Evolutionary conservation across 2,329 filamentous ascomycete genomes (phyloP).

Genomic region (Thermoascus crustaceus): DNA sequence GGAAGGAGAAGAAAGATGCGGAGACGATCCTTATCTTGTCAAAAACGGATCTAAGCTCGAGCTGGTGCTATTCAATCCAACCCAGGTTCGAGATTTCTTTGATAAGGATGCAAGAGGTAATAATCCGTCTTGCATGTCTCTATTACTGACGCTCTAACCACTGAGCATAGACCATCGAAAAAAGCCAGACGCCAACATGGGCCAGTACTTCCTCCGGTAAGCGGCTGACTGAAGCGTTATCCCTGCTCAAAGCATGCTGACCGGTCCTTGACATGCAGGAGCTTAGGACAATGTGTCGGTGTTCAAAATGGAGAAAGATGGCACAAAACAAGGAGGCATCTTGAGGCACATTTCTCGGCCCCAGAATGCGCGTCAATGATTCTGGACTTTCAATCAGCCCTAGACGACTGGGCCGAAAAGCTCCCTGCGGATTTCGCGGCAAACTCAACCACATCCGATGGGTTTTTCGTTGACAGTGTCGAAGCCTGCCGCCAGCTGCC

Average conservation of each 20-base stretch:
- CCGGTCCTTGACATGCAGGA: background rate
- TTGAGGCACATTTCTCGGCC: background rate
- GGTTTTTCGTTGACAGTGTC: background rate
- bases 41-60: background rate
- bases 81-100: background rate
- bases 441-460: background rate
- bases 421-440: background rate
- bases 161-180: background rate
- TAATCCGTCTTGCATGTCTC: background rate
- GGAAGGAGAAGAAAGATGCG: background rate
- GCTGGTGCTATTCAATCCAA: background rate
- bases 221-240: too few relatives aligned
- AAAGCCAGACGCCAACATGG: constrained; percentile 1
- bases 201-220: constrained; percentile 1
- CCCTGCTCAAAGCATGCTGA: background rate
- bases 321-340: constrained; percentile 1
- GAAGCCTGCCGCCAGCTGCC: background rate
- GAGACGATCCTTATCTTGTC: background rate
- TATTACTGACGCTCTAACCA: background rate
- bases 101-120: background rate
- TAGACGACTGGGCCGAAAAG: background rate
- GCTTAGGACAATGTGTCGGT: background rate
- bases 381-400: background rate
- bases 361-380: background rate
- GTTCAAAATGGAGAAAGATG: constrained; percentile 1